These are phyloP conservation scores for Cryphonectria naterciae DNA, from an alignment of 2,329 filamentous ascomycete genomes.

Conservation along the genomic window DNA sequence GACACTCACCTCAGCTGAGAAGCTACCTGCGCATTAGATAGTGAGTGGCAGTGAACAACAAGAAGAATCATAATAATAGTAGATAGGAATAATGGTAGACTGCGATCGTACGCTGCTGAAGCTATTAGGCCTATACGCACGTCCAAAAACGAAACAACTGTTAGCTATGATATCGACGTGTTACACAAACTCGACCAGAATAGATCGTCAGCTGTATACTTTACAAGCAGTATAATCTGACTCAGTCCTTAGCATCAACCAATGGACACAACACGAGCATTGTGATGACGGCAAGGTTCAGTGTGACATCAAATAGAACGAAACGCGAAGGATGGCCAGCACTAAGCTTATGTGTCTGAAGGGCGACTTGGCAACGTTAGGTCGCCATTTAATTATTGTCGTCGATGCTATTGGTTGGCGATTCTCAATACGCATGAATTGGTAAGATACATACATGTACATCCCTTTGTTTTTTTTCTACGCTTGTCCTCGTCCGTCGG, in stretches of 20 bases:
- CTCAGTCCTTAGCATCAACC: neutral
- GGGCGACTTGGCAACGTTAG: neutral
- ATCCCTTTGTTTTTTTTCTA: neutral
- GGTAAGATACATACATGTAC: too few relatives aligned
- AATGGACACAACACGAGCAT: neutral
- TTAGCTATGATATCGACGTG: neutral
- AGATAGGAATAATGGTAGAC: neutral
- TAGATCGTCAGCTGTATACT: neutral
- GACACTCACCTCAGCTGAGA: neutral
- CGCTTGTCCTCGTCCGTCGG: too few relatives aligned
- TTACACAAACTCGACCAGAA: neutral
- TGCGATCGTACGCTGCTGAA: neutral
- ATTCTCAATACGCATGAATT: too few relatives aligned
- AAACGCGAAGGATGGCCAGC: neutral
- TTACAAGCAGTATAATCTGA: neutral
- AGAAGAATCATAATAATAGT: neutral
- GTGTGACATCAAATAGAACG: neutral
- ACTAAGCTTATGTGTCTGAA: neutral
- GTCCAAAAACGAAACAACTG: neutral
- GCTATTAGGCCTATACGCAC: neutral
- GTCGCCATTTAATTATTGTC: too few relatives aligned
- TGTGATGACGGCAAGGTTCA: neutral
- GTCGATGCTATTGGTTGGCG: too few relatives aligned
- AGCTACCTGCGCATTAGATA: neutral
- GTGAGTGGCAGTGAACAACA: neutral